A percentile compares a stretch with the other conserved stretches of the same genome.
These are phyloP conservation scores for Citrus reticulata DNA, from an alignment of 345 rosid species.

Conservation along the genomic window DNA sequence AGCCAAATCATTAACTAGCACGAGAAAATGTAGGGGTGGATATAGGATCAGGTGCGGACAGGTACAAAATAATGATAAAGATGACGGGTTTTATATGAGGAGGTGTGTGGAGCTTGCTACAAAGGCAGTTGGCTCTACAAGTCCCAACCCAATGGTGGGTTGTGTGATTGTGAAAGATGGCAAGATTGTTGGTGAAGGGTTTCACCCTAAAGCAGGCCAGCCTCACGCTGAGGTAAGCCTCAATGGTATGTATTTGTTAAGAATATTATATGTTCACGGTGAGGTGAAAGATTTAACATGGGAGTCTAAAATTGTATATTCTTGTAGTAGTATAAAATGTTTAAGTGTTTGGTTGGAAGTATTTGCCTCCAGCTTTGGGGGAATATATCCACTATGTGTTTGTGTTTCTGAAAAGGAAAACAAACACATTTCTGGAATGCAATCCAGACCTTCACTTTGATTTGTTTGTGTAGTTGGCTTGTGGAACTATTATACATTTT, in stretches of 20 bases:
- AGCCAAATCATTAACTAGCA: conserved; percentile 15
- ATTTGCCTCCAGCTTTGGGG: not conserved
- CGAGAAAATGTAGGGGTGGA: conserved; percentile 11
- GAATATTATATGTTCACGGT: not conserved
- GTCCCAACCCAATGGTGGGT: conserved; percentile 97
- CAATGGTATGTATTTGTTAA: not conserved
- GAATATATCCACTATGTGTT: not conserved
- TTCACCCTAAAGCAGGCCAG: conserved; percentile 95
- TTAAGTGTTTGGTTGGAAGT: not conserved
- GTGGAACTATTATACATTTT: not conserved
- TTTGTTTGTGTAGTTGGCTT: not conserved
- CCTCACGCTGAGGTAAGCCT: conserved; percentile 90
- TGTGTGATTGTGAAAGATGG: conserved; percentile 91
- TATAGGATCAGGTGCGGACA: conserved; percentile 26
- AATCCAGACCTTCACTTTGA: not conserved
- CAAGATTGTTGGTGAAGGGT: conserved; percentile 82
- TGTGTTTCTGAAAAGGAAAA: too few species aligned
- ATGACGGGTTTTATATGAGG: conserved; percentile 70
- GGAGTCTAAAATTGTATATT: not conserved
- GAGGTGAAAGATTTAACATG: not conserved
- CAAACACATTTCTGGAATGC: not conserved
- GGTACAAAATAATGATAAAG: conserved; percentile 14
- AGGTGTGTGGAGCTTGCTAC: conserved; percentile 75
- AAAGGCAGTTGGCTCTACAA: conserved; percentile 71
- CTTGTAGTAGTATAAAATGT: not conserved